Conservation (phyloP, 1,284 basidiomycete genomes). For the Veloboletus limbatus region DNA sequence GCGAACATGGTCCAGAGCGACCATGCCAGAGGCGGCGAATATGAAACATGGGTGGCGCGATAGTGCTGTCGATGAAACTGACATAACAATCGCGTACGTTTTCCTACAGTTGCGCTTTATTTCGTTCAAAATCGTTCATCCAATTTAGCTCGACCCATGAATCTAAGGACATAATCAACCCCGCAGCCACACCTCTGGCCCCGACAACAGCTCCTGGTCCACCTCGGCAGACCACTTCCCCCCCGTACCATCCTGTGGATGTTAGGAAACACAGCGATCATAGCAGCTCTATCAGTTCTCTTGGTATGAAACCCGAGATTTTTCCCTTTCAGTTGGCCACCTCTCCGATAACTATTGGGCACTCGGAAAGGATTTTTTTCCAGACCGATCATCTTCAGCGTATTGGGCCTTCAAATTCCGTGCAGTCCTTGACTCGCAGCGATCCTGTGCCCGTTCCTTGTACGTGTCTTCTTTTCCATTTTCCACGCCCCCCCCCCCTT, state of each 20-base stretch:
- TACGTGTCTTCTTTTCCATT: slow-evolving; percentile 10
- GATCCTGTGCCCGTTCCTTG: slow-evolving; percentile 11
- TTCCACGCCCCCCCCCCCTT: too few species aligned
- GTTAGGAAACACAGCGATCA: neutral
- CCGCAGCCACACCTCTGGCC: too few species aligned
- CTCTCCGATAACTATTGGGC: neutral
- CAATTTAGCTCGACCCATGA: too few species aligned
- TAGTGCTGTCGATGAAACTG: neutral
- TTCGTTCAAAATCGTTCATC: neutral
- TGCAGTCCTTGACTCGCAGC: neutral
- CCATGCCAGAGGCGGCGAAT: too few species aligned
- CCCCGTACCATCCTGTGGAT: slow-evolving; percentile 8
- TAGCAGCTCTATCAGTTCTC: neutral
- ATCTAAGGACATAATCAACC: too few species aligned
- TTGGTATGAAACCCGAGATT: neutral
- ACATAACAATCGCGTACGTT: slow-evolving; percentile 22
- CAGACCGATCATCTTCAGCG: slow-evolving; percentile 1
- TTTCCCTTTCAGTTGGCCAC: neutral
- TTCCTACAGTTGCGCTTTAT: neutral
- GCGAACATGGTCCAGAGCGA: too few species aligned
- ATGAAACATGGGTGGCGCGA: neutral
- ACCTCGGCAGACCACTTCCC: slow-evolving; percentile 1
- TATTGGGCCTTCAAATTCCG: neutral
- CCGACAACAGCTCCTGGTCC: neutral
- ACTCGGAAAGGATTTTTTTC: neutral